These are phyloP conservation scores for Naematelia aurantialba DNA, from an alignment of 768 basidiomycete genomes.

Conservation along the genomic window DNA sequence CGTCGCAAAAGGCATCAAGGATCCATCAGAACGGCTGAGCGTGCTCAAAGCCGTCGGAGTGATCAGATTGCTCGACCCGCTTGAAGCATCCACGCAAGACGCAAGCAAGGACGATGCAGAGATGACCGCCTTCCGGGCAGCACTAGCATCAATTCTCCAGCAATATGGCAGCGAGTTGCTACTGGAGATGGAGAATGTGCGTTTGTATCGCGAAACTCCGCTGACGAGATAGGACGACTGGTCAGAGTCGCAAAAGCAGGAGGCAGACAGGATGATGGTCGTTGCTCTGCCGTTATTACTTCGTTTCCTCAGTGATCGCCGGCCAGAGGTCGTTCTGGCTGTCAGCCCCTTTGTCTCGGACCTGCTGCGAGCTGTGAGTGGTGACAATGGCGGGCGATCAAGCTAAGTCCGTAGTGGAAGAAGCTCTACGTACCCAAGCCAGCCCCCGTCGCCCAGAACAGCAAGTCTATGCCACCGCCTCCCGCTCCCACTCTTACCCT, in stretches of 20 bases:
- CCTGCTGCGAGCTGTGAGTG: conserved; percentile 68
- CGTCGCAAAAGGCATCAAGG: conserved; percentile 88
- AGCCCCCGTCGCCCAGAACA: conserved; percentile 15
- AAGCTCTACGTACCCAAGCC: conserved; percentile 54
- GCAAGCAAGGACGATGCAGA: conserved; percentile 78
- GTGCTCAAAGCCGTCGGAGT: conserved; percentile 84
- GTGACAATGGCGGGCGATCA: conserved; percentile 9
- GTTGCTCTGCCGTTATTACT: conserved; percentile 76
- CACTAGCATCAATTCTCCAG: conserved; percentile 77
- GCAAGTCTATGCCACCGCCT: conserved; percentile 25
- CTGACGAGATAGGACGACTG: conserved; percentile 40
- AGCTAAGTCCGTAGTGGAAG: conserved; percentile 65
- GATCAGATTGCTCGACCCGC: conserved; percentile 70
- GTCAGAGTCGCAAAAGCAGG: conserved; percentile 60
- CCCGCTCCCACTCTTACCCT: conserved; percentile 47
- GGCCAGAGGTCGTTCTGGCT: conserved; percentile 81
- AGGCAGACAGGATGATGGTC: conserved; percentile 63
- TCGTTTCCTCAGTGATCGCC: conserved; percentile 81
- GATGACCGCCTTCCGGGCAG: conserved; percentile 82
- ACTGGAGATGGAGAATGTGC: conserved; percentile 74
- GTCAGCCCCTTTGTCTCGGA: conserved; percentile 75
- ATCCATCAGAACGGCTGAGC: conserved; percentile 81
- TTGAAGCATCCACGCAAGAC: conserved; percentile 70
- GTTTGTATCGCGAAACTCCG: not conserved
- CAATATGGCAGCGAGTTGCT: conserved; percentile 74